phyloP scores from a whole-genome alignment of 2,329 filamentous ascomycete genomes.

The Microcera coccophila region DNA sequence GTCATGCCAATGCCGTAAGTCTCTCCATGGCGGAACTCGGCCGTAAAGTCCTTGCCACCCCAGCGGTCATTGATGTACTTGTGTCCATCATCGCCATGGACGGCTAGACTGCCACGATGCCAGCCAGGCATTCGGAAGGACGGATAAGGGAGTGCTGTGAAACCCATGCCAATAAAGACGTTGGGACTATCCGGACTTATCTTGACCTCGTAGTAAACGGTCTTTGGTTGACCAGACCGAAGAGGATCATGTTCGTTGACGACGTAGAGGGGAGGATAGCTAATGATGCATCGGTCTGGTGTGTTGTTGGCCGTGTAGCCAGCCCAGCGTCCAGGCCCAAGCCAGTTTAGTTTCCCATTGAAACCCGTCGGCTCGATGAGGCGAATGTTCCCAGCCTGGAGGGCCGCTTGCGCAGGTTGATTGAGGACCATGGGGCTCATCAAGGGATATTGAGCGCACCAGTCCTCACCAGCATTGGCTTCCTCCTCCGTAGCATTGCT shows the following conservation, averaged over 20 bases:
- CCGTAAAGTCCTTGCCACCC: slow-evolving; percentile 67
- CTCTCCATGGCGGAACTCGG: slow-evolving; percentile 60
- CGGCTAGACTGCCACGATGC: slow-evolving; percentile 69
- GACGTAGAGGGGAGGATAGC: slow-evolving; percentile 66
- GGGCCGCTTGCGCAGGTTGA: slow-evolving; percentile 42
- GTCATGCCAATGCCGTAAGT: slow-evolving; percentile 70
- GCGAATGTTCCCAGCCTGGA: slow-evolving; percentile 50
- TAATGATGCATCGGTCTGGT: slow-evolving; percentile 61
- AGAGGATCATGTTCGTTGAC: slow-evolving; percentile 56
- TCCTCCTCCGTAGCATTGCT: slow-evolving; percentile 66
- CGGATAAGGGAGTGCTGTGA: slow-evolving; percentile 70
- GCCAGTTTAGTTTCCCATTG: slow-evolving; percentile 43
- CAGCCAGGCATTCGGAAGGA: slow-evolving; percentile 74
- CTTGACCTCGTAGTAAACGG: slow-evolving; percentile 70
- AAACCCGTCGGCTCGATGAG: slow-evolving; percentile 50
- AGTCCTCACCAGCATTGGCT: slow-evolving; percentile 60
- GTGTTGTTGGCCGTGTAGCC: slow-evolving; percentile 40
- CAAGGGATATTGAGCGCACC: slow-evolving; percentile 61
- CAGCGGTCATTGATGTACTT: slow-evolving; percentile 71
- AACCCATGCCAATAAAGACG: slow-evolving; percentile 62
- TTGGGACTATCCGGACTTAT: slow-evolving; percentile 47
- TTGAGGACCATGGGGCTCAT: slow-evolving; percentile 49
- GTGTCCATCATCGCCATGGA: slow-evolving; percentile 78
- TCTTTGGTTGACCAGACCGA: slow-evolving; percentile 39
- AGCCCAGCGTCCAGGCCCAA: slow-evolving; percentile 51